Evolutionary conservation across 495 filamentous ascomycete species (phyloP).

Genomic region (Achaetomiella virescens): DNA sequence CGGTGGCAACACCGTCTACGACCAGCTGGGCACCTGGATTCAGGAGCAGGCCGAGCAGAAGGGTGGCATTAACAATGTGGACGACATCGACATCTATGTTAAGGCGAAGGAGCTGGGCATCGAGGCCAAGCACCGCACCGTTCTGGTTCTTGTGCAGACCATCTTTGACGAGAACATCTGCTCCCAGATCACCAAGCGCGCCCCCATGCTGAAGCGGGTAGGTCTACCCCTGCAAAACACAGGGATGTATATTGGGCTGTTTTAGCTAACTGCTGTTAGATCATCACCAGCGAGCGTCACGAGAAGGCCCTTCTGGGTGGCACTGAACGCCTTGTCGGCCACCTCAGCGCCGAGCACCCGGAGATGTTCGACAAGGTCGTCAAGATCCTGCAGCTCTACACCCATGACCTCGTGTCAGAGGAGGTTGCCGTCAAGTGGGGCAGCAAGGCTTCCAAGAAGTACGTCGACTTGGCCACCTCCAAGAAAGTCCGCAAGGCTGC

Average conservation of each 20-base stretch:
- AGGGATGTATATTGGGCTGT: background rate
- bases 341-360: constrained; percentile 64
- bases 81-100: constrained; percentile 84
- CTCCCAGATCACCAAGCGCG: constrained; percentile 72
- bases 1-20: constrained; percentile 71
- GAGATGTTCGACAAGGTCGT: constrained; percentile 72
- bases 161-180: constrained; percentile 87
- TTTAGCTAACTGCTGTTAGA: constrained; percentile 44
- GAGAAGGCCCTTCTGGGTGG: constrained; percentile 97
- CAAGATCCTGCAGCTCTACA: constrained; percentile 78
- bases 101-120: constrained; percentile 96
- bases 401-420: constrained; percentile 77
- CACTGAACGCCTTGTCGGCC: constrained; percentile 77
- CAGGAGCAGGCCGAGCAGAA: constrained; percentile 63
- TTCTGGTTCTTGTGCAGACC: constrained; percentile 86
- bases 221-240: constrained; percentile 19
- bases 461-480: constrained; percentile 81
- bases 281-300: constrained; percentile 84
- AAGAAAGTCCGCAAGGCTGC: constrained; percentile 95
- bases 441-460: constrained; percentile 92
- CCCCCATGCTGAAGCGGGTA: constrained; percentile 79
- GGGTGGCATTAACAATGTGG: constrained; percentile 66
- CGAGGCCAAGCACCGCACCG: constrained; percentile 87
- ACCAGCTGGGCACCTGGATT: constrained; percentile 92
- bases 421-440: constrained; percentile 88